These are phyloP conservation scores for Penicillium sp. DNA, from an alignment of 2,329 filamentous ascomycete genomes.

Conservation along the genomic window DNA sequence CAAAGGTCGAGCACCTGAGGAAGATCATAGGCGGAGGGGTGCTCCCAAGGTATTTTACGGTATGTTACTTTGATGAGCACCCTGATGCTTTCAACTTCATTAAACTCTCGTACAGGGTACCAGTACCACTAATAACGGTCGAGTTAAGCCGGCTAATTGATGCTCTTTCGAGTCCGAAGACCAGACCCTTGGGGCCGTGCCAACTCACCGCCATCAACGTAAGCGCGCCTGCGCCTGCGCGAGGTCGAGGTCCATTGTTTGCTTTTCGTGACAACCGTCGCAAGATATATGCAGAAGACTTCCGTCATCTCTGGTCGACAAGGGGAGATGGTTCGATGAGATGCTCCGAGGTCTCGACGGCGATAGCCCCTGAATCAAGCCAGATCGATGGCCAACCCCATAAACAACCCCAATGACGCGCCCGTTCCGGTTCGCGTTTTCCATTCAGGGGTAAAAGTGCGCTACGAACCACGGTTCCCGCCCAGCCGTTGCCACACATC, in stretches of 20 bases:
- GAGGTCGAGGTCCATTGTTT: neutral
- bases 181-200: conserved; percentile 3
- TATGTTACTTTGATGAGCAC: conserved; percentile 16
- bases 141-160: conserved; percentile 8
- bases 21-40: conserved; percentile 20
- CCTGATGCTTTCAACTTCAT: neutral
- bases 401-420: conserved; percentile 14
- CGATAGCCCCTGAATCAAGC: conserved; percentile 14
- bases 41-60: conserved; percentile 23
- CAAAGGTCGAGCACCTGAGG: conserved; percentile 2
- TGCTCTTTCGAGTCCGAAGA: neutral
- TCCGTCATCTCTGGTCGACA: neutral
- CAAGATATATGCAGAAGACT: neutral
- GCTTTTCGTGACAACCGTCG: neutral
- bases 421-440: conserved; percentile 27
- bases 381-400: conserved; percentile 5
- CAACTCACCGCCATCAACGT: conserved; percentile 25
- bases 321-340: neutral
- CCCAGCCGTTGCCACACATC: conserved; percentile 18
- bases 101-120: conserved; percentile 2
- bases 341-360: neutral
- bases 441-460: conserved; percentile 31
- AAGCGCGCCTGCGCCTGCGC: neutral
- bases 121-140: neutral
- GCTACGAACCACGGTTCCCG: conserved; percentile 32